These are phyloP conservation scores for Nicotiana sylvestris DNA, from an alignment of 257 asterid species.

Conservation along the genomic window DNA sequence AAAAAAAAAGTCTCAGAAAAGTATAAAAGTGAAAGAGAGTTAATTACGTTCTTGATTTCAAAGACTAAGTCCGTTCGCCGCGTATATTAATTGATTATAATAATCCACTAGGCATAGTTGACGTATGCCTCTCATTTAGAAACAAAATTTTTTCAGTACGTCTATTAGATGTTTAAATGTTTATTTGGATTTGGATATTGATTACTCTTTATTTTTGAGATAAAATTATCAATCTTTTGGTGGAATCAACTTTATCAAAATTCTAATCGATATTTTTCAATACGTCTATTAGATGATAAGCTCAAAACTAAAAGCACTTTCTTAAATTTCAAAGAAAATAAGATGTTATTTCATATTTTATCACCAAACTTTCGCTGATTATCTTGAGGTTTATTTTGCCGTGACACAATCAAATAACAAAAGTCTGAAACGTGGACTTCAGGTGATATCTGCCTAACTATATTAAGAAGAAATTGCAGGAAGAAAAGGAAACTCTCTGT, in stretches of 20 bases:
- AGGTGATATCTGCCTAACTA: background rate
- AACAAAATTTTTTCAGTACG: background rate
- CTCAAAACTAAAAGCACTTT: too few species aligned
- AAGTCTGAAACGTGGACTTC: background rate
- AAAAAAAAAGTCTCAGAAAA: background rate
- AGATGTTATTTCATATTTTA: too few species aligned
- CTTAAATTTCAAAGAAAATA: too few species aligned
- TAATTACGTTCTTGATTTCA: background rate
- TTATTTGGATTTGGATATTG: too few species aligned
- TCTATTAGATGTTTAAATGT: too few species aligned
- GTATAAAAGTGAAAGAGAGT: background rate
- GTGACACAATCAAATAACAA: background rate
- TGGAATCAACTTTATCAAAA: too few species aligned
- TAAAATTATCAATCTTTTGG: too few species aligned
- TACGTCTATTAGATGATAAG: too few species aligned
- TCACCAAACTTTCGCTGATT: constrained; percentile 14
- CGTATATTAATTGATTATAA: background rate
- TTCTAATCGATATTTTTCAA: too few species aligned
- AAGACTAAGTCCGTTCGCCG: background rate
- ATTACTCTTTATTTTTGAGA: too few species aligned
- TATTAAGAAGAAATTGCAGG: background rate
- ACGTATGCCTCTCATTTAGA: background rate
- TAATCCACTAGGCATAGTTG: background rate
- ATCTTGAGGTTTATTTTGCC: background rate
- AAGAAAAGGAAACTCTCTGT: background rate